A percentile compares a stretch with the other conserved stretches of the same genome.
These are phyloP conservation scores for Cercospora janseana DNA, from an alignment of 2,329 filamentous ascomycete genomes.

Conservation along the genomic window DNA sequence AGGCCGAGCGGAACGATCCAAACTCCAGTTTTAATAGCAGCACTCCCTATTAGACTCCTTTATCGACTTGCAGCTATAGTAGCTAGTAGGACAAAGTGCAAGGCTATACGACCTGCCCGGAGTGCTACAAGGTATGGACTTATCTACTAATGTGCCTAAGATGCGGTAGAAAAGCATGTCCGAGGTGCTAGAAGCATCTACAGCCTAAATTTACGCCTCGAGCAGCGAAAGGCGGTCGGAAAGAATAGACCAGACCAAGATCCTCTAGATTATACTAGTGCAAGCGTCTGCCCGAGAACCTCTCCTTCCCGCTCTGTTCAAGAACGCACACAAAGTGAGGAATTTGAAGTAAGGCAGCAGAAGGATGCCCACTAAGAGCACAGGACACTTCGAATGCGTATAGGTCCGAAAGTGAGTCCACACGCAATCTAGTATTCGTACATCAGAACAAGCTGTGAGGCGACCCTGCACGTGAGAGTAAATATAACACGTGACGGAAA, in stretches of 20 bases:
- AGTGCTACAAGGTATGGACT: slow-evolving; percentile 19
- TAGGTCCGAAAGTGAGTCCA: too few species aligned
- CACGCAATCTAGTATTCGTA: too few species aligned
- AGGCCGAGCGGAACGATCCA: not conserved
- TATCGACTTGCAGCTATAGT: slow-evolving; percentile 10
- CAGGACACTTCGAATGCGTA: too few species aligned
- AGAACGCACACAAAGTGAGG: slow-evolving; percentile 1
- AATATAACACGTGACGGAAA: too few species aligned
- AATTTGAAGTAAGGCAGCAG: slow-evolving; percentile 19
- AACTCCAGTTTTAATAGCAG: not conserved
- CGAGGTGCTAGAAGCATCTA: slow-evolving; percentile 17
- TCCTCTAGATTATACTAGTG: not conserved
- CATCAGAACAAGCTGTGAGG: too few species aligned
- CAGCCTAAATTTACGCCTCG: slow-evolving; percentile 2
- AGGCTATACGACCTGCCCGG: slow-evolving; percentile 16
- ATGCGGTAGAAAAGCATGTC: slow-evolving; percentile 19
- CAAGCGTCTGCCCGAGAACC: not conserved
- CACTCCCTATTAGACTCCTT: slow-evolving; percentile 4
- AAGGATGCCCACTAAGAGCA: not conserved
- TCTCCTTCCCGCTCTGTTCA: not conserved
- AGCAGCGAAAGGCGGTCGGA: not conserved
- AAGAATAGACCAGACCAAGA: not conserved
- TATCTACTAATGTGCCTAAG: slow-evolving; percentile 20
- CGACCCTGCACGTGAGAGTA: too few species aligned
- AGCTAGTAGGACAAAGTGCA: slow-evolving; percentile 24